These are phyloP conservation scores for Nicotiana undulata DNA, from an alignment of 257 asterid species.

Conservation along the genomic window DNA sequence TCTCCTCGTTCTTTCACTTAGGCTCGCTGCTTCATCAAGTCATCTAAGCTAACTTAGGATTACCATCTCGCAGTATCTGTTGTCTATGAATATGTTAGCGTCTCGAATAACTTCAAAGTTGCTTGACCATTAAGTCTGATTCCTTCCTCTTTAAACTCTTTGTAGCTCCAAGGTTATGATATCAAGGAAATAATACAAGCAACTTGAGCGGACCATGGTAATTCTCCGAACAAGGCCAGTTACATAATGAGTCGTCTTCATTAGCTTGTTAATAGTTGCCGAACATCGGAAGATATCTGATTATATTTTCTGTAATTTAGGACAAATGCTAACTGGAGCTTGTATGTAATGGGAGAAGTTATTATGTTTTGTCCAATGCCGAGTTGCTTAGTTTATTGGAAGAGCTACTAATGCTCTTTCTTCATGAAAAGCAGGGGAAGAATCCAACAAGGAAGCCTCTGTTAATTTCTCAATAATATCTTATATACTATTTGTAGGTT, in stretches of 20 bases:
- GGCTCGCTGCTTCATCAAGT: not conserved
- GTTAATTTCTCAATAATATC: not conserved
- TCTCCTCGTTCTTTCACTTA: not conserved
- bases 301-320: not conserved
- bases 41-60: not conserved
- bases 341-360: not conserved
- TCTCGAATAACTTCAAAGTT: not conserved
- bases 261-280: not conserved
- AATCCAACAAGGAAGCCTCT: not conserved
- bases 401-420: not conserved
- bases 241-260: not conserved
- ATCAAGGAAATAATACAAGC: slow-evolving; percentile 78
- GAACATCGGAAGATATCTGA: not conserved
- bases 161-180: slow-evolving; percentile 84
- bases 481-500: not conserved
- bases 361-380: not conserved
- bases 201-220: slow-evolving; percentile 21
- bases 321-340: not conserved
- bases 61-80: not conserved
- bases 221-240: not conserved
- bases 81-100: not conserved
- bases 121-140: not conserved
- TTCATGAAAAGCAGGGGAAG: not conserved
- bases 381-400: not conserved
- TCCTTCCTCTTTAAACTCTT: not conserved